Base-by-base conservation (phyloP, 352 stramenopile species). In the Blastocystis hominis region DNA sequence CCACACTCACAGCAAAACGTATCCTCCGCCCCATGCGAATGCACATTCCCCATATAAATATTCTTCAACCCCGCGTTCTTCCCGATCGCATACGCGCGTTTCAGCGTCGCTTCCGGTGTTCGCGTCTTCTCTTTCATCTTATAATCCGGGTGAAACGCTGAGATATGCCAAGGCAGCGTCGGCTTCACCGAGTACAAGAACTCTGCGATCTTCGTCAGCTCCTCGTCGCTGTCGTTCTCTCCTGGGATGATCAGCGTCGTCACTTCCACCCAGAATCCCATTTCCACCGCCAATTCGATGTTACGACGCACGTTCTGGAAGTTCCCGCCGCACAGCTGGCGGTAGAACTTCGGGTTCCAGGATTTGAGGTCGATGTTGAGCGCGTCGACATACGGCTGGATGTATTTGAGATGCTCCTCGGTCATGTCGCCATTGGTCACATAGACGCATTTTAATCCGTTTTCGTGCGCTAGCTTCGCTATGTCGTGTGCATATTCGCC, bases 251-350 rank as follows among this genome's bases (percentile, higher is more conserved):
- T 87, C 44, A 87, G 47, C 34, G 77, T 87, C 34, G 77, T 87
- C 10, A 87, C 77, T 44, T 87, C 77, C 36, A 87, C 56, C 77
- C 77, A 87, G 46, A 87, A 87, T 13, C 77, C 77, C 77, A 87
- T 78, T 17, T 87, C 20, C 47, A 78, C 62, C 15, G 77, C 77
- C 20, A n/a, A 40, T 24, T 53, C 38, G 47, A 87, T 87, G 44
- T 24, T 64, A 6, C 55, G 20, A 40, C 69, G 72, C 44, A 87
- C 77, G 42, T 13, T 47, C 2, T 87, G 40, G 9, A 87, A 40
- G 64, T 78, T 78, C 13, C 77, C 77, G 2, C 47, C 47, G 44
- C 77, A 87, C 9, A 78, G 2, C 34, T 87, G 20, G 3, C 77
- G 44, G 34, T 87, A 87, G 56, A 87, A 87, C 61, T 87, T 87